These are phyloP conservation scores for Cnidoscolus chayamansa DNA, from an alignment of 441 rosid genomes.

Conservation along the genomic window DNA sequence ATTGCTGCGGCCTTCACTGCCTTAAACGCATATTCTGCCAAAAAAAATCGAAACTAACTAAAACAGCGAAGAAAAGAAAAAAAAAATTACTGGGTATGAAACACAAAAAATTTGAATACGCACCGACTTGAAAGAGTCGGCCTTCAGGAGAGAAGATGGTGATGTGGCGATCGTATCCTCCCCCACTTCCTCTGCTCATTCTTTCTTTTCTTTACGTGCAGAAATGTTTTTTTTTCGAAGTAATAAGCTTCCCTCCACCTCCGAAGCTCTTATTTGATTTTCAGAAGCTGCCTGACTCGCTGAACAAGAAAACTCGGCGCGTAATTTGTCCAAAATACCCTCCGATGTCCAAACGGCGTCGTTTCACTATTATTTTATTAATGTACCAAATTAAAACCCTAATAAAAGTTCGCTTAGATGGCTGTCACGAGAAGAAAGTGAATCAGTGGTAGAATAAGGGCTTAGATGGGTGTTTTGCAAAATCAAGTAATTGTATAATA, in stretches of 20 bases:
- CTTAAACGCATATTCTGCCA: conserved; percentile 87
- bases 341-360: not conserved
- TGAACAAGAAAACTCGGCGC: conserved; percentile 17
- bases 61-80: not conserved
- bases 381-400: too few relatives aligned
- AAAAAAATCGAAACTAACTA: not conserved
- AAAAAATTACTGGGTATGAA: not conserved
- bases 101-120: conserved; percentile 19
- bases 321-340: conserved; percentile 12
- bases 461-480: too few relatives aligned
- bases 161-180: conserved; percentile 97
- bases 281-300: conserved; percentile 11
- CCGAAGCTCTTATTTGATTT: conserved; percentile 6
- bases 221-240: not conserved
- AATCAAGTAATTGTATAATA: too few relatives aligned
- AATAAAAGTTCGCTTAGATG: too few relatives aligned
- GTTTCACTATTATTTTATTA: too few relatives aligned
- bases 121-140: conserved; percentile 97
- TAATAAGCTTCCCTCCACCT: not conserved
- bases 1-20: conserved; percentile 89
- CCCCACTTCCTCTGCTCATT: conserved; percentile 98
- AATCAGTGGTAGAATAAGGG: too few relatives aligned
- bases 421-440: too few relatives aligned
- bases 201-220: conserved; percentile 1
- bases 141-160: conserved; percentile 99